These are phyloP conservation scores for Fragosphaeria purpurea DNA, from an alignment of 2,329 filamentous ascomycete genomes.

Conservation along the genomic window DNA sequence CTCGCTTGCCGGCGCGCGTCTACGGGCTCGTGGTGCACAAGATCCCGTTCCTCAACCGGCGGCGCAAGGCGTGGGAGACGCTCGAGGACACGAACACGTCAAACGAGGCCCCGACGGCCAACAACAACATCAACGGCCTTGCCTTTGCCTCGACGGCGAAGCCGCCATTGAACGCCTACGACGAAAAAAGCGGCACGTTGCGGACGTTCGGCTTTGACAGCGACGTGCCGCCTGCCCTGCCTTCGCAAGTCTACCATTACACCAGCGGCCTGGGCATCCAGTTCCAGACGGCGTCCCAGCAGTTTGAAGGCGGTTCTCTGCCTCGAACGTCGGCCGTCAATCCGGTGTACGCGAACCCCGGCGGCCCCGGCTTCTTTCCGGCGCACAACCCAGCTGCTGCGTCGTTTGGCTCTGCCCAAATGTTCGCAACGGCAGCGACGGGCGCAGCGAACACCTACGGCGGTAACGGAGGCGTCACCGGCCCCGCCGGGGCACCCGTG, in stretches of 20 bases:
- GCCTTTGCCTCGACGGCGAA: background rate
- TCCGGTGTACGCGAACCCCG: constrained; percentile 5
- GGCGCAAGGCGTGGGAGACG: constrained; percentile 18
- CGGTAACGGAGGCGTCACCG: background rate
- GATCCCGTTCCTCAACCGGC: constrained; percentile 25
- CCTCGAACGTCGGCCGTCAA: background rate
- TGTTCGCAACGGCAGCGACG: background rate
- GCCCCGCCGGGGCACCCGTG: background rate
- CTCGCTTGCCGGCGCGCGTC: constrained; percentile 6
- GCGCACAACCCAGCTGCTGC: constrained; percentile 17
- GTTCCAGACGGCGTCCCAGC: constrained; percentile 2
- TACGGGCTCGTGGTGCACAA: constrained; percentile 17
- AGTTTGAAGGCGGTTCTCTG: background rate
- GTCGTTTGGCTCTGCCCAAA: constrained; percentile 18
- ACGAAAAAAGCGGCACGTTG: constrained; percentile 1
- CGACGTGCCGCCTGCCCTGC: constrained; percentile 1
- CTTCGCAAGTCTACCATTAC: constrained; percentile 5
- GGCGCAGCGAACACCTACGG: background rate
- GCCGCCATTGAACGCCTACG: background rate
- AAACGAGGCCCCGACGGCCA: background rate
- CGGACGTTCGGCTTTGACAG: constrained; percentile 3
- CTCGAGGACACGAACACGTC: constrained; percentile 17
- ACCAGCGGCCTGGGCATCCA: constrained; percentile 15
- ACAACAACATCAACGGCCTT: background rate
- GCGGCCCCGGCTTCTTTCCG: constrained; percentile 8